Conservation (phyloP, 2,329 filamentous ascomycete species). For the Zasmidium citrigriseum region DNA sequence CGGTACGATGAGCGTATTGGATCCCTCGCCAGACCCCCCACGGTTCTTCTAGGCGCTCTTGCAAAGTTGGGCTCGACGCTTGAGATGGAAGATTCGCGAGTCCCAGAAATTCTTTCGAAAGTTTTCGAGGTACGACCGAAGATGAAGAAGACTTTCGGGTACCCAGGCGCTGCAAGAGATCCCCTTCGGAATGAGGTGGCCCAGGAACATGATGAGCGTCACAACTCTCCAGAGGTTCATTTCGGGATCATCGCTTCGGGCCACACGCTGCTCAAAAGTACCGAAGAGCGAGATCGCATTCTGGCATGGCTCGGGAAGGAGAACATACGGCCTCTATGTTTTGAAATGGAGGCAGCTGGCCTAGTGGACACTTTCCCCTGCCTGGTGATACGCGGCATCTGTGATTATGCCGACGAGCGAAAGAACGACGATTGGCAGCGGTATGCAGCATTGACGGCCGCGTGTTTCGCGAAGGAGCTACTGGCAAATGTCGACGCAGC, state of each 20-base stretch:
- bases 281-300: conserved; percentile 22
- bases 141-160: not conserved
- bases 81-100: not conserved
- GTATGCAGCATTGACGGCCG: conserved; percentile 26
- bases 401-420: conserved; percentile 27
- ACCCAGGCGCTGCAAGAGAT: not conserved
- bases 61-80: conserved; percentile 7
- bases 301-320: conserved; percentile 15
- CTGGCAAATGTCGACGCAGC: not conserved
- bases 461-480: conserved; percentile 25
- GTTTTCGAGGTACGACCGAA: not conserved
- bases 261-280: conserved; percentile 44
- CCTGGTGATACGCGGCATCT: conserved; percentile 28
- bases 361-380: conserved; percentile 25
- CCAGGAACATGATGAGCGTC: not conserved
- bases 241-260: conserved; percentile 44
- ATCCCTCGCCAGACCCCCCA: conserved; percentile 19
- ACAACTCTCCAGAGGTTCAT: conserved; percentile 33
- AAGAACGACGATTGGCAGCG: conserved; percentile 26
- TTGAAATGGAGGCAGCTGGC: conserved; percentile 29
- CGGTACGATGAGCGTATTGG: conserved; percentile 14
- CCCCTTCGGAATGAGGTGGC: not conserved
- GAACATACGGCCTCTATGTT: conserved; percentile 8
- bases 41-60: conserved; percentile 10
- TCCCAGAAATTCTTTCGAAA: not conserved